Evolutionary conservation across 2,329 filamentous ascomycete genomes (phyloP), one percentile per base, ranked within the genome.

Genomic region (Cercospora sp.): DNA sequence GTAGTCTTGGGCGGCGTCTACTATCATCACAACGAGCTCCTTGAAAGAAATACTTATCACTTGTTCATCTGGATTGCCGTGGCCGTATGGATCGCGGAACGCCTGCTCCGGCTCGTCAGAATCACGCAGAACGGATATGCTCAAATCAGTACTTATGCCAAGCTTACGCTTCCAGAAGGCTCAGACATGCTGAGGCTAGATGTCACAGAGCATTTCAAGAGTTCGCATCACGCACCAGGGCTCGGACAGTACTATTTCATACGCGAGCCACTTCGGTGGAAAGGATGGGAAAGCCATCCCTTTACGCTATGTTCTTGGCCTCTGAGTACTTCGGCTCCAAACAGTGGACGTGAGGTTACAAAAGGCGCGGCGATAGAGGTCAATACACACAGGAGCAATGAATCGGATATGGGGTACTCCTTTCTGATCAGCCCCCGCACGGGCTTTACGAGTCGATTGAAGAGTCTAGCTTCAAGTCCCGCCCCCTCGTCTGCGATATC

Each of bases 341-440:
- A 24, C n/a, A 18, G 45, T 12, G 1, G 26, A 16, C 32, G n/a
- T 4, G 43, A 61, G n/a, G 2, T 24, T 10, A 13, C 13, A 9
- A 28, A 53, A 30, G 34, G 32, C n/a, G 26, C 53, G 57, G 43
- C 59, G 12, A 40, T 18, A 7, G 26, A 45, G 12, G 21, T 7
- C 75, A 76, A 61, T 68, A 12, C 59, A 6, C 24, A 21, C 32
- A 49, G 51, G 55, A 45, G 24, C 21, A 13, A 21, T 34, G 34
- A n/a, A 28, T n/a, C 55, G 26, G 45, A 58, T 21, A 24, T 32
- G n/a, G 16, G 40, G 53, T 73, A 86, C 5, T 77, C 80, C 5
- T 86, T 86, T 72, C 81, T 83, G 71, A 81, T 86, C 61, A 81
- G 84, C 1, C 85, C 84, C 0, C 85, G 82, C 70, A 77, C 82